phyloP scores from a whole-genome alignment of 352 stramenopile species.

The Blastocystis sp. region DNA sequence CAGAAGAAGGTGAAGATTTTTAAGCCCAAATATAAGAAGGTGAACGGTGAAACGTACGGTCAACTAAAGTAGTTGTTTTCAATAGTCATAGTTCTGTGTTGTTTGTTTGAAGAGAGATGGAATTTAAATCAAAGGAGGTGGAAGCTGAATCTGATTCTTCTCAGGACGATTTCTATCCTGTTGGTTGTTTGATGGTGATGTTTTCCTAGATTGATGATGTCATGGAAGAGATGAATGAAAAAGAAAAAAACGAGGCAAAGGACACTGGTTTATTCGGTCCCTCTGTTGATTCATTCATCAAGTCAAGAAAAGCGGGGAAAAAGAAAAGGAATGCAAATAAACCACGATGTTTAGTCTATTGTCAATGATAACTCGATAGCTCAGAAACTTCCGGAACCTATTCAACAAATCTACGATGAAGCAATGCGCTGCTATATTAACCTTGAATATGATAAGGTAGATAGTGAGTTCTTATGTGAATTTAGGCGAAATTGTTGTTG shows the following conservation, averaged over 20 bases:
- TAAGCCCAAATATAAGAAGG: slow-evolving; percentile 59
- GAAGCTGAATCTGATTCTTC: slow-evolving; percentile 39
- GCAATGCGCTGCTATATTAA: slow-evolving; percentile 31
- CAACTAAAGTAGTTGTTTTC: neutral
- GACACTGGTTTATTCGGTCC: slow-evolving; percentile 34
- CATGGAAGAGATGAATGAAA: neutral
- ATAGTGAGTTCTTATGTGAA: neutral
- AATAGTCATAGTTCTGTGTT: neutral
- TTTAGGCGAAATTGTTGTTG: slow-evolving; percentile 41
- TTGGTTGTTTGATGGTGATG: neutral
- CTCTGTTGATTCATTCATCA: slow-evolving; percentile 38
- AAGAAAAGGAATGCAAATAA: neutral
- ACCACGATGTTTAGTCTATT: neutral
- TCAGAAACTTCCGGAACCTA: slow-evolving; percentile 6
- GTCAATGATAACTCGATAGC: neutral
- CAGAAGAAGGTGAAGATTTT: slow-evolving; percentile 59
- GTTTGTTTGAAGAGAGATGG: neutral
- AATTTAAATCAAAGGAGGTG: neutral
- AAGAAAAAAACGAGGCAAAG: neutral
- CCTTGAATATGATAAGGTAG: slow-evolving; percentile 5
- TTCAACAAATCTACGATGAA: slow-evolving; percentile 5
- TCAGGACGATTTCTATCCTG: slow-evolving; percentile 41
- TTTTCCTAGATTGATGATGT: slow-evolving; percentile 35
- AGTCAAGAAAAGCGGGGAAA: neutral
- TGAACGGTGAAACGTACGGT: slow-evolving; percentile 7